Base-by-base conservation (phyloP, 75 land plant genomes). In the Selaginella tamariscina region DNA sequence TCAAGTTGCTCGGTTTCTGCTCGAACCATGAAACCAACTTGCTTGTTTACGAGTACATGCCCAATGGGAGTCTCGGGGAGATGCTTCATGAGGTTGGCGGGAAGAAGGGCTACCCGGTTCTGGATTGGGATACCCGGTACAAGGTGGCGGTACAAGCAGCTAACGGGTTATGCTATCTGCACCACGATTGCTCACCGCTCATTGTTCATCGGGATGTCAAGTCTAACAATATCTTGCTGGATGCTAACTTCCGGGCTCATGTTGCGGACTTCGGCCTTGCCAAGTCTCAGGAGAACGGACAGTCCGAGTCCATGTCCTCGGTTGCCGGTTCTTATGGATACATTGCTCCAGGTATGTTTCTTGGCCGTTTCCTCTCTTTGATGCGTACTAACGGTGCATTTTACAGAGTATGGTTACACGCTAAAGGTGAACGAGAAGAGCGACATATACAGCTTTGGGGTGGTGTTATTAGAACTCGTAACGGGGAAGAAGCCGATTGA, bases 381-480 rank as follows among this genome's bases (percentile, higher is more conserved):
- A 9, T 65, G 11, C 49, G 5, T 39, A 5, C 49, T 39, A 5
- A 39, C 49, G 49, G 5, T 39, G 5, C 49, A 5, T 5, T 39
- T 39, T 39, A 15, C 85, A 89, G 95, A 89, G 81, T 89, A 86
- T 56, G 95, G 85, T 1, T 89, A 86, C 81, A 86, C 95, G 23
- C 68, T 89, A 74, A 77, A 80, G 63, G 87, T 86, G 30, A 85
- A 87, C 66, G 87, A 86, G 74, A 89, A 89, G 75, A 84, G 87
- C 72, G 95, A 89, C 70, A 84, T 89, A 27, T 89, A 89, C 85
- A 89, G 95, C 78, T 89, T 89, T 32, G 95, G 95, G 0, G 89
- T 89, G 59, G 94, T 89, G 31, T 72, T 89, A 57, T 76, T 89
- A 65, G 94, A 89, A 73, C 73, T 89, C 70, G 76, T 89, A 63